phyloP scores from a whole-genome alignment of 352 stramenopile species.

The Globisporangium takayamanum region DNA sequence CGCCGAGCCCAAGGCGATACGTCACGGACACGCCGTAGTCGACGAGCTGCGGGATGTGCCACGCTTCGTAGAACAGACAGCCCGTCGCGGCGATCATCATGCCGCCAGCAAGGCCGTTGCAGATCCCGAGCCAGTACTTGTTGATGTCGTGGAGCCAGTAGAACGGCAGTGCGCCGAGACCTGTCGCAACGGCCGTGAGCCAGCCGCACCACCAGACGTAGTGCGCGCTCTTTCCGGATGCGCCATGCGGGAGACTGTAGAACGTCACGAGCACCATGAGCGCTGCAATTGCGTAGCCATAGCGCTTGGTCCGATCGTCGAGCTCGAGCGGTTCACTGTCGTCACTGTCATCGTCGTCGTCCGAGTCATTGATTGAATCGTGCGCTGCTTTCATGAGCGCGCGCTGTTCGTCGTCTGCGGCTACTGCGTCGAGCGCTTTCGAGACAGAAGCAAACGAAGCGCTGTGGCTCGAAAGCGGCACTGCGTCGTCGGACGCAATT shows the following conservation, averaged over 20 bases:
- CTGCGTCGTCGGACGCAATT: slow-evolving; percentile 5
- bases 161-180: slow-evolving; percentile 93
- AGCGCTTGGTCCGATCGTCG: slow-evolving; percentile 17
- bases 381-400: slow-evolving; percentile 6
- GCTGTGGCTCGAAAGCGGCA: neutral
- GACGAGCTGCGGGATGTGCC: slow-evolving; percentile 65
- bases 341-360: neutral
- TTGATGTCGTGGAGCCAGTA: slow-evolving; percentile 91
- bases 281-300: slow-evolving; percentile 42
- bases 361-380: neutral
- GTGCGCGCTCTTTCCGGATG: slow-evolving; percentile 48
- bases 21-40: slow-evolving; percentile 65
- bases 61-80: slow-evolving; percentile 93
- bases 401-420: neutral
- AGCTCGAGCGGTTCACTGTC: slow-evolving; percentile 17
- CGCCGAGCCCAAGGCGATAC: slow-evolving; percentile 84
- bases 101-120: slow-evolving; percentile 92
- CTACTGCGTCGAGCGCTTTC: neutral
- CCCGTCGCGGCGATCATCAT: slow-evolving; percentile 98
- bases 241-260: slow-evolving; percentile 44
- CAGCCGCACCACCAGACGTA: slow-evolving; percentile 98
- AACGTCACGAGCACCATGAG: slow-evolving; percentile 56
- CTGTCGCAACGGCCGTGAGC: slow-evolving; percentile 95
- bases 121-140: slow-evolving; percentile 93
- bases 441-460: neutral